Base-by-base conservation (phyloP, 2,329 filamentous ascomycete genomes). In the Endocalyx cinctus region DNA sequence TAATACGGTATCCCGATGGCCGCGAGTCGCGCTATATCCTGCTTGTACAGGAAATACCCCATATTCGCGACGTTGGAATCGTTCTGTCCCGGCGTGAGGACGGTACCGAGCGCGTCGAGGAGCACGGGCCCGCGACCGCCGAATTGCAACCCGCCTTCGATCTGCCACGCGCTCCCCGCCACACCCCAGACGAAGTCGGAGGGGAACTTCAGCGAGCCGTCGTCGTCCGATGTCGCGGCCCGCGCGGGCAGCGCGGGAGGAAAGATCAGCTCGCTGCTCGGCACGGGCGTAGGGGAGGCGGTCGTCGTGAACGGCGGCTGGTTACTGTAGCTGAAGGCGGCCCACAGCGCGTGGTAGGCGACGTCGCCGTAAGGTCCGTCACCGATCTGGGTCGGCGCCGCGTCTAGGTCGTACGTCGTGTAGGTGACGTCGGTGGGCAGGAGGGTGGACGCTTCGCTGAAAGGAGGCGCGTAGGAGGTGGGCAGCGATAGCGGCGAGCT, bases 21-120 rank as follows among this genome's bases (percentile, higher is more conserved):
- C 1, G 70, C 70, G 7, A 75, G 57, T 0, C 70, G 62, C 37
- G 67, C 69, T 27, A 76, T 72, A 26, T 75, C 69, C 51, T 74
- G 72, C 48, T 74, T 74, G 45, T 74, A 76, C 6, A 71, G 51
- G 39, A 72, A 75, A 46, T 74, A 75, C 35, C 73, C 64, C 51
- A 71, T 68, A 26, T 66, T 70, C 3, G 65, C 64, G 22, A 60
- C 54, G 34, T 63, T 37, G 12, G 39, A 59, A 17, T 51, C 38
- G 27, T 62, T 58, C 4, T 39, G 33, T 8, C 30, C 27, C 16
- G 31, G 18, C 4, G 2, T 48, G 30, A 5, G 43, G 18, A 50
- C 43, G 5, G 31, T 37, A 3, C 54, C 43, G 4, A 62, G 56
- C 41, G 67, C 57, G 31, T 72, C 67, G 51, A 64, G 54, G n/a